These are phyloP conservation scores for Diddensiella transvaalensis DNA, from an alignment of 805 yeast genomes.

Conservation along the genomic window DNA sequence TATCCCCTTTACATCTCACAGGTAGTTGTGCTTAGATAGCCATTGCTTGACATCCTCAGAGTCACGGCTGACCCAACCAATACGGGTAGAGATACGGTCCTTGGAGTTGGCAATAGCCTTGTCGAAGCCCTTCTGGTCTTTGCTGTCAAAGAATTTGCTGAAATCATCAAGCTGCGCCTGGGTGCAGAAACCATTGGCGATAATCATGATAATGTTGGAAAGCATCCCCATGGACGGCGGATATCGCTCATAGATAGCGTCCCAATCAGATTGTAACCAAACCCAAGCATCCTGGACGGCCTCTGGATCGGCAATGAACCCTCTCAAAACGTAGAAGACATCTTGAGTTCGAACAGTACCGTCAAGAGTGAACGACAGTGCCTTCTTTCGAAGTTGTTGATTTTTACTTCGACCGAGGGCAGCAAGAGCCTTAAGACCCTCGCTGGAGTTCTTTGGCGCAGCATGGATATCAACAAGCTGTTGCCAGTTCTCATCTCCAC, in stretches of 20 bases:
- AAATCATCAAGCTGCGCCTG: constrained; percentile 51
- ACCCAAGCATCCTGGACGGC: constrained; percentile 66
- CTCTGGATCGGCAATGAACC: constrained; percentile 56
- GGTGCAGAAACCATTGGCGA: constrained; percentile 60
- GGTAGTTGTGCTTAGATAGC: constrained; percentile 30
- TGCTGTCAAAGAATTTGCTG: constrained; percentile 44
- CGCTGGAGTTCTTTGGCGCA: constrained; percentile 60
- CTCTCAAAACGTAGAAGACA: constrained; percentile 71
- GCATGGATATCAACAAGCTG: constrained; percentile 56
- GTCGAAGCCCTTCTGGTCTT: constrained; percentile 54
- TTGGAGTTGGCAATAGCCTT: constrained; percentile 53
- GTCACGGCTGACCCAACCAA: constrained; percentile 51
- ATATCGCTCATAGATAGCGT: constrained; percentile 54
- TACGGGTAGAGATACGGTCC: constrained; percentile 50
- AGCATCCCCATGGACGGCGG: constrained; percentile 83
- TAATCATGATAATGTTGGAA: constrained; percentile 63
- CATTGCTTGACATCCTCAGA: constrained; percentile 40
- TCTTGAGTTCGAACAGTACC: constrained; percentile 65
- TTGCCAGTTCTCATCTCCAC: constrained; percentile 61
- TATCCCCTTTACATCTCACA: too few species aligned
- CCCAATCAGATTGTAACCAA: constrained; percentile 76
- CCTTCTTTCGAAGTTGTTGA: constrained; percentile 49
- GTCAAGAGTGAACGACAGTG: constrained; percentile 53
- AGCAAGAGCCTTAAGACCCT: constrained; percentile 65
- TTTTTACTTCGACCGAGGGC: constrained; percentile 63